Conservation (phyloP, 2,329 filamentous ascomycete genomes). For the Ophiostoma australiae region DNA sequence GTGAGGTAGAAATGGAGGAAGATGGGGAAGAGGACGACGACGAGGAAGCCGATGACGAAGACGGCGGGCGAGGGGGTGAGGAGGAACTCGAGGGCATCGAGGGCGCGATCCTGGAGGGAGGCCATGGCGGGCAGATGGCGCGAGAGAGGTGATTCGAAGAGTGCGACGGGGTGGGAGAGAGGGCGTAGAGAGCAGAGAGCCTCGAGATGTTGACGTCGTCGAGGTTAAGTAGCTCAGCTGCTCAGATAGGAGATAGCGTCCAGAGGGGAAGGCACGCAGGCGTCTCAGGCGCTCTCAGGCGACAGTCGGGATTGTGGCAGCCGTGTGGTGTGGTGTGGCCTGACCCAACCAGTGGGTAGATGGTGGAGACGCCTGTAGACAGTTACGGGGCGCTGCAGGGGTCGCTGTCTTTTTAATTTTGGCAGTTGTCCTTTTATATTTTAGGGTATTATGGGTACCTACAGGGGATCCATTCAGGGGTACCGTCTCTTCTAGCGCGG, state of each 20-base stretch:
- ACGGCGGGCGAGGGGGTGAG: conserved; percentile 57
- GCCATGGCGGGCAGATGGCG: conserved; percentile 20
- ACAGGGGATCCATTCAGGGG: not conserved
- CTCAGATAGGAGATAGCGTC: conserved; percentile 1
- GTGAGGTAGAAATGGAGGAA: conserved; percentile 73
- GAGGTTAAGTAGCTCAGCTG: not conserved
- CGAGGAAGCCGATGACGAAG: conserved; percentile 62
- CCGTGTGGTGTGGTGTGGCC: conserved; percentile 10
- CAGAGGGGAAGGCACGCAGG: not conserved
- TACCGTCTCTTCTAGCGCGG: not conserved
- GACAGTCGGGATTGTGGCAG: conserved; percentile 5
- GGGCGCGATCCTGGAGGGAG: conserved; percentile 30
- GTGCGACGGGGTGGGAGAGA: not conserved
- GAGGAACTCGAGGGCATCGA: conserved; percentile 46
- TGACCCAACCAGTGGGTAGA: conserved; percentile 12
- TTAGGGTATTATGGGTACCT: too few relatives aligned
- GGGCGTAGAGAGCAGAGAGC: not conserved
- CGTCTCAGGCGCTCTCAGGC: not conserved
- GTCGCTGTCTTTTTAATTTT: too few relatives aligned
- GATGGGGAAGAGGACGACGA: conserved; percentile 69
- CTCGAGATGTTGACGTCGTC: not conserved
- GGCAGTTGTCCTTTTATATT: too few relatives aligned
- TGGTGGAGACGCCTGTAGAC: not conserved
- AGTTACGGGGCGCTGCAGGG: not conserved
- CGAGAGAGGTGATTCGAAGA: not conserved